Base-by-base conservation (phyloP, 2,329 filamentous ascomycete genomes). In the Dactylonectria macrodidyma region DNA sequence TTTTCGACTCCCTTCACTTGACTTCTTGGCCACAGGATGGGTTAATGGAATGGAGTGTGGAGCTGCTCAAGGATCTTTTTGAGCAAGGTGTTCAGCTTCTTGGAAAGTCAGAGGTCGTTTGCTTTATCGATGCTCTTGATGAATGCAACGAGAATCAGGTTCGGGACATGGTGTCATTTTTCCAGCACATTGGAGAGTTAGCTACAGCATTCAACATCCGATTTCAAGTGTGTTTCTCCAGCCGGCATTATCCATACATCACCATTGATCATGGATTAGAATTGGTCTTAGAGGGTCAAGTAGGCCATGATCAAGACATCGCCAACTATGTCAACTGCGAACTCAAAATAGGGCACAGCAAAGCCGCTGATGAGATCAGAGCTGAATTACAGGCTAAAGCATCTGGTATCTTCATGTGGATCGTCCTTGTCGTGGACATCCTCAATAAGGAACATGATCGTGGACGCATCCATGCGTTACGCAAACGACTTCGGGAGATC, bases 241-340 rank as follows among this genome's bases (percentile, higher is more conserved):
- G 84, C 65, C 77, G 86, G 0, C 82, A 85, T 46, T 87, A 86
- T 52, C 85, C 85, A 1, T 48, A 82, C 2, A 81, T 87, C 33
- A 77, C 63, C 0, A 73, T 82, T 30, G 33, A 55, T 2, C 75
- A 73, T 0, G 78, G 78, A 1, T 46, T 78, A 0, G 22, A 69
- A 41, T 38, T 81, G 2, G 55, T 69, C 0, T 44, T 82, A 0
- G 79, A 81, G 30, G 11, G 52, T 0, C 76, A 77, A 34, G 5
- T 33, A 10, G 76, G 73, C 1, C 78, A 81, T 26, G 48, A 62
- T 0, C 7, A 69, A 0, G 80, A 82, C 10, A 73, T 81, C 1
- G 36, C 9, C 16, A 59, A 60, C 19, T 19, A 19, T 19, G 19
- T 19, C 19, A 19, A 19, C 19, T 19, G 19, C 19, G 19, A 19